Evolutionary conservation across 495 filamentous ascomycete genomes (phyloP).

Genomic region (Amorphotheca resinae): DNA sequence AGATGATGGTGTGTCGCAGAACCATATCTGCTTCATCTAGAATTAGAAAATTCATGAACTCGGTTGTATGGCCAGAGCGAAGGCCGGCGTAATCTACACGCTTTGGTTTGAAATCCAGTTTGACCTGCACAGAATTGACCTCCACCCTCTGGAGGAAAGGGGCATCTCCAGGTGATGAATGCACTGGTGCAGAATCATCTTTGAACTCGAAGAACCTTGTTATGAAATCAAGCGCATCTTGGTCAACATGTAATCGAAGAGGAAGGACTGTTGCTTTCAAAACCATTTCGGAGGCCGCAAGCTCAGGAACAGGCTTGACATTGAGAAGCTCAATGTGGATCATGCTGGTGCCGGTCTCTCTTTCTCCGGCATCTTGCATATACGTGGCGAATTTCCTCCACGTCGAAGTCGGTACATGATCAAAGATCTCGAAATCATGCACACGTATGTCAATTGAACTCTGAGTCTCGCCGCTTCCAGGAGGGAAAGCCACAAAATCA

Average conservation of each 20-base stretch:
- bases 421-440: slow-evolving; percentile 77
- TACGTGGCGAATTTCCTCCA: slow-evolving; percentile 98
- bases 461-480: slow-evolving; percentile 63
- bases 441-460: slow-evolving; percentile 77
- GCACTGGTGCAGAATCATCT: slow-evolving; percentile 50
- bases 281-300: slow-evolving; percentile 84
- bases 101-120: slow-evolving; percentile 95
- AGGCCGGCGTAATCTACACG: slow-evolving; percentile 88
- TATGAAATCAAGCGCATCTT: slow-evolving; percentile 95
- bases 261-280: slow-evolving; percentile 77
- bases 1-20: slow-evolving; percentile 78
- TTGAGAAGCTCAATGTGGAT: slow-evolving; percentile 78
- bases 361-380: slow-evolving; percentile 71
- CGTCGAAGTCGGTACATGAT: slow-evolving; percentile 88
- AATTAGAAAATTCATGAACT: slow-evolving; percentile 98
- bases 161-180: slow-evolving; percentile 47
- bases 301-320: slow-evolving; percentile 67
- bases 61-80: slow-evolving; percentile 93
- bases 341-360: slow-evolving; percentile 79
- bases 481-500: slow-evolving; percentile 75
- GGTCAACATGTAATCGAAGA: slow-evolving; percentile 86
- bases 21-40: slow-evolving; percentile 82
- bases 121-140: slow-evolving; percentile 68
- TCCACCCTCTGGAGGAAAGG: slow-evolving; percentile 88
- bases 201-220: slow-evolving; percentile 97